Evolutionary conservation across 2,329 filamentous ascomycete genomes (phyloP).

Genomic region (Akanthomyces muscarius): DNA sequence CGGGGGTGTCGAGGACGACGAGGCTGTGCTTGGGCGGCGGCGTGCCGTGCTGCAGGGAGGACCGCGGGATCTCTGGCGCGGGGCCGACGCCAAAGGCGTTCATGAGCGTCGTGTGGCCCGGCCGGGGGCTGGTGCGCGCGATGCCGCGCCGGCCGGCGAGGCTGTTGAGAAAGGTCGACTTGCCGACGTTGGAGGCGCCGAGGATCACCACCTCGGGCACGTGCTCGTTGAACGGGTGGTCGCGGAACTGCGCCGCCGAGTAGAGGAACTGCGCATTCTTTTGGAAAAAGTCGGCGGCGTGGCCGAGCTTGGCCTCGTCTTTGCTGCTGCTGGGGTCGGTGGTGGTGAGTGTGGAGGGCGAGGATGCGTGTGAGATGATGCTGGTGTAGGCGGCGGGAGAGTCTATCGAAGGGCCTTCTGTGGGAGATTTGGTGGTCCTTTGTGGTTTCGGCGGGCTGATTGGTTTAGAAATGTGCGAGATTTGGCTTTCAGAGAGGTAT

Average conservation of each 20-base stretch:
- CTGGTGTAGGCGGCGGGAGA: slow-evolving; percentile 7
- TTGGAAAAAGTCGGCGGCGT: slow-evolving; percentile 32
- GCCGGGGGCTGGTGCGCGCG: slow-evolving; percentile 47
- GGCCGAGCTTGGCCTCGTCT: slow-evolving; percentile 23
- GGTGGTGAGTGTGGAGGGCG: slow-evolving; percentile 8
- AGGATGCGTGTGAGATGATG: slow-evolving; percentile 11
- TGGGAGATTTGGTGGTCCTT: background rate
- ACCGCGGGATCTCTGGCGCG: slow-evolving; percentile 27
- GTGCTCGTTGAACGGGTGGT: slow-evolving; percentile 48
- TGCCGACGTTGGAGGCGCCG: slow-evolving; percentile 85
- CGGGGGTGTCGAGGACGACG: slow-evolving; percentile 48
- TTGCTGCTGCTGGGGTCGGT: slow-evolving; percentile 14
- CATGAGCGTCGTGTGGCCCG: slow-evolving; percentile 52
- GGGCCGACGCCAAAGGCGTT: slow-evolving; percentile 55
- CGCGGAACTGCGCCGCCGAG: slow-evolving; percentile 44
- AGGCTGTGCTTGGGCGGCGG: slow-evolving; percentile 42
- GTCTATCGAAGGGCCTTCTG: background rate
- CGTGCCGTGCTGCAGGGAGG: slow-evolving; percentile 32
- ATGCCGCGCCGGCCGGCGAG: slow-evolving; percentile 52
- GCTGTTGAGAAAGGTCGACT: slow-evolving; percentile 83
- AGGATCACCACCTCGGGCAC: slow-evolving; percentile 68
- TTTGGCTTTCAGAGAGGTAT: background rate
- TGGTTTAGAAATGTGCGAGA: background rate
- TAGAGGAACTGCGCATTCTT: slow-evolving; percentile 41
- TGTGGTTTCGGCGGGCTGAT: background rate